Evolutionary conservation across 192 early-diverging fungal genomes (phyloP).

Genomic region (Rhizoclosmatium globosum): DNA sequence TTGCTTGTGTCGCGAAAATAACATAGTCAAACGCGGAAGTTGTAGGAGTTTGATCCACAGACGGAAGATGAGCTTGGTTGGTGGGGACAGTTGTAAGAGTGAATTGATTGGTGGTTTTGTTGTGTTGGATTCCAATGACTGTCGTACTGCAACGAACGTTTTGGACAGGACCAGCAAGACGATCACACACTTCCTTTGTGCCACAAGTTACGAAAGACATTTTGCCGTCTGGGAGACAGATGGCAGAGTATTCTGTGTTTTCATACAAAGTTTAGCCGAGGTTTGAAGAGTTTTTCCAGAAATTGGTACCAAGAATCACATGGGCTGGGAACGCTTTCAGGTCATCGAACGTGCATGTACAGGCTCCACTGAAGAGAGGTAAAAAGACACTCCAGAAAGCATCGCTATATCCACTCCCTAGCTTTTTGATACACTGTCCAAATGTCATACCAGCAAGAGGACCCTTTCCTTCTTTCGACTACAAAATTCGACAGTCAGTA

Average conservation of each 20-base stretch:
- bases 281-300: conserved; percentile 1
- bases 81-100: conserved; percentile 28
- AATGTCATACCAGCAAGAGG: conserved; percentile 42
- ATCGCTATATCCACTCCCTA: conserved; percentile 31
- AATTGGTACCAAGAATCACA: conserved; percentile 45
- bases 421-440: conserved; percentile 40
- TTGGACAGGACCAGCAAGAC: conserved; percentile 48
- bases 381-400: conserved; percentile 51
- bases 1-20: conserved; percentile 62
- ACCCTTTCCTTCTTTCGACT: conserved; percentile 29
- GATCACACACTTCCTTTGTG: conserved; percentile 48
- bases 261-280: background rate
- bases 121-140: conserved; percentile 39
- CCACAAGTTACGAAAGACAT: conserved; percentile 58
- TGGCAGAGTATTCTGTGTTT: conserved; percentile 46
- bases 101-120: conserved; percentile 21
- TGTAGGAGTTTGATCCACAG: conserved; percentile 26
- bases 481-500: background rate
- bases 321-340: conserved; percentile 50
- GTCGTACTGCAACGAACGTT: conserved; percentile 37
- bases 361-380: conserved; percentile 55
- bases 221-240: conserved; percentile 50
- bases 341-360: conserved; percentile 52
- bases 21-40: conserved; percentile 52
- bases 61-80: conserved; percentile 6